Evolutionary conservation across 306 rosid species (phyloP).

Genomic region (Inga laurina): DNA sequence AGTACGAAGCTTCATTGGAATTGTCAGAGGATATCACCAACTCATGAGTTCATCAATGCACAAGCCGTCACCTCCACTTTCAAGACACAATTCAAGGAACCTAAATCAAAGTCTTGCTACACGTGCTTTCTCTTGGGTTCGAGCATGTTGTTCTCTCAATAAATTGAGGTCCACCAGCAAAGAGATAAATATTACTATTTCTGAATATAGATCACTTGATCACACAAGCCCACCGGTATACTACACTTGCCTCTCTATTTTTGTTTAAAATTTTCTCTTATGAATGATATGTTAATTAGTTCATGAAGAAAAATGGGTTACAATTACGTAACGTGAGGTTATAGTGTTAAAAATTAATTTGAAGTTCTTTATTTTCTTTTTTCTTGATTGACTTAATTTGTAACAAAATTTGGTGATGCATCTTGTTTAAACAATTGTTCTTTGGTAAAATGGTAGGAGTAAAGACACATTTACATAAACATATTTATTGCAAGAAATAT

Average conservation of each 20-base stretch:
- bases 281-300: no score
- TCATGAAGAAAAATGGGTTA: background rate
- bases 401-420: no score
- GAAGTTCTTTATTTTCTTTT: no score
- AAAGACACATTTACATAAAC: no score
- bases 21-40: background rate
- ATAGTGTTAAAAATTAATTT: no score
- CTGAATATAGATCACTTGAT: background rate
- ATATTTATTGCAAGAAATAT: no score
- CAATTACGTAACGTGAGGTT: background rate
- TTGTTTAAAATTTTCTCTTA: background rate
- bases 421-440: no score
- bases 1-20: background rate
- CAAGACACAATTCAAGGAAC: no score
- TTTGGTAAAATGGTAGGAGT: no score
- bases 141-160: background rate
- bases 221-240: background rate
- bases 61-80: no score
- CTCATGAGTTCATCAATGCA: background rate
- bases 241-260: background rate
- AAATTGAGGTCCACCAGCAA: background rate
- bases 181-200: no score
- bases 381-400: no score
- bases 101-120: background rate
- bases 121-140: background rate